Evolutionary conservation across 805 yeast genomes (phyloP).

Genomic region (Teunomyces funiuensis): DNA sequence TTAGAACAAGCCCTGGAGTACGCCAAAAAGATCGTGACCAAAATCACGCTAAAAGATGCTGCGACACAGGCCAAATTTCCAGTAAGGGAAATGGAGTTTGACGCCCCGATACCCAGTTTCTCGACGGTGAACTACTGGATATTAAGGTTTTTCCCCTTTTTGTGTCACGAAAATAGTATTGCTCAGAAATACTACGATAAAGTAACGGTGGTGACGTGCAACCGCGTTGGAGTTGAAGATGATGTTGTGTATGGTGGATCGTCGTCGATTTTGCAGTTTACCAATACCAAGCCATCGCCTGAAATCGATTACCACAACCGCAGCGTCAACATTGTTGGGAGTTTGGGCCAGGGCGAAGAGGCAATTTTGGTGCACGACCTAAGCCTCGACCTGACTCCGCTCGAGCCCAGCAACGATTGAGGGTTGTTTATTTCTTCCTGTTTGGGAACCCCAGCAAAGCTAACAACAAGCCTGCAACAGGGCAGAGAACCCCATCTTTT

Average conservation of each 20-base stretch:
- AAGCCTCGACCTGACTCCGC: conserved; percentile 5
- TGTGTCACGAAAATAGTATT: conserved; percentile 35
- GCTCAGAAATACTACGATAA: conserved; percentile 21
- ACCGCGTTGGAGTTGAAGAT: conserved; percentile 78
- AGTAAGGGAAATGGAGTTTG: conserved; percentile 4
- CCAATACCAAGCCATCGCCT: conserved; percentile 28
- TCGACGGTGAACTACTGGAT: conserved; percentile 73
- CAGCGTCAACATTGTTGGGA: conserved; percentile 55
- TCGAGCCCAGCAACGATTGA: too few relatives aligned
- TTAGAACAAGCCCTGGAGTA: neutral
- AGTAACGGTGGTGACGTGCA: conserved; percentile 54
- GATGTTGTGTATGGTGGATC: conserved; percentile 69
- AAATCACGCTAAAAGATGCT: neutral
- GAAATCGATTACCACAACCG: conserved; percentile 42
- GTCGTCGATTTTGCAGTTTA: conserved; percentile 55
- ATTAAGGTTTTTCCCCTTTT: conserved; percentile 62
- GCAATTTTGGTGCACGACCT: conserved; percentile 61
- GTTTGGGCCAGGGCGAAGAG: conserved; percentile 62
- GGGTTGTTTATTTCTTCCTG: conserved; percentile 40
- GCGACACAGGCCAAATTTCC: conserved; percentile 12
- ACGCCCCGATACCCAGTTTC: conserved; percentile 41
- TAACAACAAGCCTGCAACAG: too few relatives aligned
- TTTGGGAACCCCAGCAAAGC: too few relatives aligned
- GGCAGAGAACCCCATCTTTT: too few relatives aligned
- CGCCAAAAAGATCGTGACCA: neutral